Evolutionary conservation across 2,329 filamentous ascomycete genomes (phyloP).

Genomic region (Fusarium coffeatum): DNA sequence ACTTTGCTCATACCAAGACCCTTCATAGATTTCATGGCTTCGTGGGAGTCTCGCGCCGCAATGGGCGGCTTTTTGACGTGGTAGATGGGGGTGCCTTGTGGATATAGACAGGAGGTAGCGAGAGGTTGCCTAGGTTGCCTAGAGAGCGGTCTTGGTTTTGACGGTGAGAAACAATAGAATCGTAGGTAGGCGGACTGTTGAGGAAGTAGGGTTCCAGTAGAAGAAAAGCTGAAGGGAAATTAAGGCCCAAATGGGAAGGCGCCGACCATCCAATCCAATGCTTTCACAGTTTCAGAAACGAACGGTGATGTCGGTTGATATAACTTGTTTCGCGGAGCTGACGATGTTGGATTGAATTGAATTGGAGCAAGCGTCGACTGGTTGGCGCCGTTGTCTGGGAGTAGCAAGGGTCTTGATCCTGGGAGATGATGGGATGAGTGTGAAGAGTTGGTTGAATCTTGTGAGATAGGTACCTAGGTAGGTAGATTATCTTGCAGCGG

Average conservation of each 20-base stretch:
- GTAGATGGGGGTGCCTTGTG: conserved; percentile 8
- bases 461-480: not conserved
- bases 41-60: conserved; percentile 41
- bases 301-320: conserved; percentile 35
- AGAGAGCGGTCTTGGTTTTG: not conserved
- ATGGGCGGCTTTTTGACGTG: conserved; percentile 24
- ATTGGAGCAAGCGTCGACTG: conserved; percentile 36
- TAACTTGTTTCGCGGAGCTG: conserved; percentile 27
- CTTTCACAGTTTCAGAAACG: conserved; percentile 33
- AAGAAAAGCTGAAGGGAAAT: conserved; percentile 27
- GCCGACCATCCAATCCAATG: conserved; percentile 30
- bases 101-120: conserved; percentile 26
- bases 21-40: conserved; percentile 61
- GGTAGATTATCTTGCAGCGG: not conserved
- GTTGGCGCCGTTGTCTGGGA: conserved; percentile 45
- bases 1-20: conserved; percentile 67
- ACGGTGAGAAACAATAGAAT: conserved; percentile 1
- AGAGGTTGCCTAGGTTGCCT: not conserved
- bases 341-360: conserved; percentile 33
- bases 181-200: not conserved
- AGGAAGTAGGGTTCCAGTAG: not conserved
- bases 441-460: not conserved
- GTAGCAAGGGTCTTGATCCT: conserved; percentile 40
- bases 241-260: conserved; percentile 27
- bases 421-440: not conserved